These are phyloP conservation scores for Herpetospermum pedunculosum DNA, from an alignment of 306 rosid species.

Conservation along the genomic window DNA sequence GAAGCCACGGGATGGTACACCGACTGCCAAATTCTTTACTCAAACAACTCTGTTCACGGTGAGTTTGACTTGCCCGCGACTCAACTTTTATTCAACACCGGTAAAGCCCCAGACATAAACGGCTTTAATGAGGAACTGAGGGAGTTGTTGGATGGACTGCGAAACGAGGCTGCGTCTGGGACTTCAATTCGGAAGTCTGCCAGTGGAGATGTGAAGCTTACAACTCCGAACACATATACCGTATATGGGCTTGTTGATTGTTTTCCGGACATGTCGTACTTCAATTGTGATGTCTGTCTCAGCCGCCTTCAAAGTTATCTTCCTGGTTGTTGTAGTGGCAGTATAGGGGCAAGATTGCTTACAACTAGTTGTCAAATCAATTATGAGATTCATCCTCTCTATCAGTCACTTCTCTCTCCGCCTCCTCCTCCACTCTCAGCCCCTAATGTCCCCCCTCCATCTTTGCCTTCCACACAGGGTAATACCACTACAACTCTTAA, in stretches of 20 bases:
- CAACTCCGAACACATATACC: background rate
- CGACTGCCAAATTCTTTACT: background rate
- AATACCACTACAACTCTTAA: background rate
- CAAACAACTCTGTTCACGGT: background rate
- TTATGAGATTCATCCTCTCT: background rate
- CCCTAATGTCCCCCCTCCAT: no score
- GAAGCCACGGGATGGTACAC: background rate
- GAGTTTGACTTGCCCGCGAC: fast-evolving
- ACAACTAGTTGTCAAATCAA: background rate
- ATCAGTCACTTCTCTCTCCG: background rate
- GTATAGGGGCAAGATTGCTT: background rate
- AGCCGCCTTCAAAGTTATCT: background rate
- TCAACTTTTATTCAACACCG: background rate
- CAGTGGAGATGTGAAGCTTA: background rate
- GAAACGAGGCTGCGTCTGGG: background rate
- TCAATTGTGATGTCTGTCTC: background rate
- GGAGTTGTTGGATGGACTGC: background rate
- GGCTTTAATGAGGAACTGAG: background rate
- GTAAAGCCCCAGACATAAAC: background rate
- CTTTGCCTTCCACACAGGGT: background rate
- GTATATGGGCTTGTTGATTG: background rate
- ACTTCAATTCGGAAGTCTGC: background rate
- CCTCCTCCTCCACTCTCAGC: background rate
- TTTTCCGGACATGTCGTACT: background rate
- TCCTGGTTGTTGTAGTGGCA: background rate